Percentiles rank a stretch among this genome's conserved stretches.
phyloP scores from a whole-genome alignment of 208 protist genomes.

The Trypanosoma boissoni region DNA sequence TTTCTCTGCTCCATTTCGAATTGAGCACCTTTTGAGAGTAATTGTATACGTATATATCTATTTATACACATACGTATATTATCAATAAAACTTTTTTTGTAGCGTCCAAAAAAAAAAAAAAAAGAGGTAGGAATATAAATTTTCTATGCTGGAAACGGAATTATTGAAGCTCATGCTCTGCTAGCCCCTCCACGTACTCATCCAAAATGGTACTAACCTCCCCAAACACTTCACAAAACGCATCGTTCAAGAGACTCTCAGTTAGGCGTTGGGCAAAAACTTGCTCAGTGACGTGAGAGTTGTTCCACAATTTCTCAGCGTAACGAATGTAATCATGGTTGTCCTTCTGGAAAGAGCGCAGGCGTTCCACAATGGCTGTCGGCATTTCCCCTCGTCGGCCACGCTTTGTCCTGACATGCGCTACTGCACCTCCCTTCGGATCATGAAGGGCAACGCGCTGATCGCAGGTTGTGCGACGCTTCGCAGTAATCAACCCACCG shows the following conservation, averaged over 20 bases:
- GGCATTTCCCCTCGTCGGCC: constrained; percentile 50
- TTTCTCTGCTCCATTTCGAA: no score
- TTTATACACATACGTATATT: no score
- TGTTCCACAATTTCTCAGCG: constrained; percentile 86
- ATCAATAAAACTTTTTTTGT: no score
- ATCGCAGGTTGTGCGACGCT: no score
- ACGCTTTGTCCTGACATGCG: background rate
- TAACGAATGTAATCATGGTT: constrained; percentile 78
- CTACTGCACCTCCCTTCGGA: background rate
- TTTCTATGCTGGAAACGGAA: no score
- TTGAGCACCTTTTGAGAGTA: no score
- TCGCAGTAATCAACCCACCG: no score
- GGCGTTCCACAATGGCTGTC: constrained; percentile 57
- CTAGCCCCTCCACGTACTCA: constrained; percentile 83
- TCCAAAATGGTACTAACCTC: constrained; percentile 81
- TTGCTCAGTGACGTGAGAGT: constrained; percentile 72
- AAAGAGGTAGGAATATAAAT: no score
- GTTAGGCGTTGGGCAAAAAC: constrained; percentile 83
- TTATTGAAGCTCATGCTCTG: constrained; percentile 81
- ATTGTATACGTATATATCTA: no score
- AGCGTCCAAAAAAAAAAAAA: no score
- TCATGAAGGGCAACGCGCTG: no score
- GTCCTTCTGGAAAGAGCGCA: constrained; percentile 61
- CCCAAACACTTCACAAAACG: constrained; percentile 64
- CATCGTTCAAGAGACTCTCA: constrained; percentile 64